A percentile compares a stretch with the other conserved stretches of the same genome.
phyloP scores from a whole-genome alignment of 202 grass and related monocot genomes.

The Dendrocalamus latiflorus region DNA sequence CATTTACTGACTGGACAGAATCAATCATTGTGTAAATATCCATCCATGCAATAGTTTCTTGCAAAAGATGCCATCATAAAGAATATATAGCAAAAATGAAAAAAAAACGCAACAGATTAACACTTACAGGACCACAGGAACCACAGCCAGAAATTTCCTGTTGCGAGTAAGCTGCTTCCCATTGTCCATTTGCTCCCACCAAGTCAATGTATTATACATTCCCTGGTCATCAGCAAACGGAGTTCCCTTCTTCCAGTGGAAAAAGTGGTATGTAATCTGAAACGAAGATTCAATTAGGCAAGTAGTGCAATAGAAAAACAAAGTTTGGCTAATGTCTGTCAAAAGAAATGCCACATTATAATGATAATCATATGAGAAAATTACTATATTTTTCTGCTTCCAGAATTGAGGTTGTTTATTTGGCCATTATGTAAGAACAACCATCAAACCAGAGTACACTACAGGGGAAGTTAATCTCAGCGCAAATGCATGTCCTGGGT shows the following conservation, averaged over 20 bases:
- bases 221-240: too few relatives aligned
- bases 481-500: neutral
- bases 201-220: too few relatives aligned
- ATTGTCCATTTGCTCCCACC: too few relatives aligned
- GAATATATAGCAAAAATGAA: neutral
- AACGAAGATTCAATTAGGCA: slow-evolving; percentile 26
- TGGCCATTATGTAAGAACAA: neutral
- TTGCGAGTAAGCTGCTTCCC: too few relatives aligned
- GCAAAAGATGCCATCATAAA: neutral
- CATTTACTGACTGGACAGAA: neutral
- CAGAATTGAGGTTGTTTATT: neutral
- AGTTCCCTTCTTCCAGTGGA: too few relatives aligned
- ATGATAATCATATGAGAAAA: neutral
- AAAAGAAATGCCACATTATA: slow-evolving; percentile 1
- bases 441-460: neutral
- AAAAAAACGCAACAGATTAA: neutral
- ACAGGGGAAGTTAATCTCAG: neutral
- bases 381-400: neutral
- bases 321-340: neutral
- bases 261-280: too few relatives aligned
- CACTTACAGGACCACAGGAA: too few relatives aligned
- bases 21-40: neutral
- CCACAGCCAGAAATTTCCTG: too few relatives aligned
- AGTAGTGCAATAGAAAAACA: neutral
- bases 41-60: neutral